A percentile compares a stretch with the other conserved stretches of the same genome.
These are phyloP conservation scores for Colletotrichum sp. DNA, from an alignment of 2,329 filamentous ascomycete genomes.

Conservation along the genomic window DNA sequence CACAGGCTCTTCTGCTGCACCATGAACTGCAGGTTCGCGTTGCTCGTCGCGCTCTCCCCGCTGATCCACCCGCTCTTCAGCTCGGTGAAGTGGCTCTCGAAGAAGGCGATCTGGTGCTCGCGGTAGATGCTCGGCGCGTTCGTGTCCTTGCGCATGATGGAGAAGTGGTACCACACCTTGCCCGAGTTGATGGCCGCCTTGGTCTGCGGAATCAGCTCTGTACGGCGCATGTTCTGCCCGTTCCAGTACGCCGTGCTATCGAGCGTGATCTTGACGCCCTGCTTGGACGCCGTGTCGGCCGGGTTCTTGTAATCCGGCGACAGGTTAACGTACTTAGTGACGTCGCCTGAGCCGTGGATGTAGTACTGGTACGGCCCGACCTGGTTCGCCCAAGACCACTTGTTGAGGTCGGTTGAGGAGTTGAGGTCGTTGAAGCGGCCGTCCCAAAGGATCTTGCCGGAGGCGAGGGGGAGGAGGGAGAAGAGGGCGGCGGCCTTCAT, in stretches of 20 bases:
- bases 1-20: constrained; percentile 65
- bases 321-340: constrained; percentile 67
- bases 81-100: constrained; percentile 77
- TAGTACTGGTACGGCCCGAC: constrained; percentile 78
- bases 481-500: constrained; percentile 9
- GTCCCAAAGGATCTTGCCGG: constrained; percentile 59
- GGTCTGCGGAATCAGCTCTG: constrained; percentile 76
- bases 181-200: constrained; percentile 68
- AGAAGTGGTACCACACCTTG: constrained; percentile 76
- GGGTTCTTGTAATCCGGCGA: constrained; percentile 68
- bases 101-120: constrained; percentile 70
- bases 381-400: constrained; percentile 71
- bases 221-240: constrained; percentile 74
- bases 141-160: constrained; percentile 60
- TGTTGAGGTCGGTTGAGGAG: constrained; percentile 58
- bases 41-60: constrained; percentile 47
- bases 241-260: constrained; percentile 71
- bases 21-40: constrained; percentile 67
- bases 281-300: constrained; percentile 61
- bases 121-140: constrained; percentile 66
- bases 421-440: constrained; percentile 68
- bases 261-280: constrained; percentile 74
- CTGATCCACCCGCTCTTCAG: constrained; percentile 70
- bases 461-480: background rate
- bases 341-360: constrained; percentile 67